Percentiles rank a stretch among this genome's conserved stretches.
Conservation (phyloP, 305 asterid species). For the Galium porrigens region DNA sequence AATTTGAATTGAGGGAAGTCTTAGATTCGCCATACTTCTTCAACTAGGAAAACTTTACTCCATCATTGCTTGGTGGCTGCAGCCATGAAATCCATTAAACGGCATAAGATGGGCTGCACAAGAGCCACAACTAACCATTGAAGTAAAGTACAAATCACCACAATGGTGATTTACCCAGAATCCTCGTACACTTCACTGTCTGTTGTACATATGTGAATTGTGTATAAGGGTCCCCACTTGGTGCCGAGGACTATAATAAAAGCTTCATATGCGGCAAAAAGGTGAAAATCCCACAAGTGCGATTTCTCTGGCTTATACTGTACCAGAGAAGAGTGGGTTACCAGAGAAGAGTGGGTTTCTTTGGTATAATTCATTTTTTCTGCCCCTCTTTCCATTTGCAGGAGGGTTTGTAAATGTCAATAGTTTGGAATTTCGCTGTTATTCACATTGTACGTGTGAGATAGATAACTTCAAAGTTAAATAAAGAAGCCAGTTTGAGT, state of each 20-base stretch:
- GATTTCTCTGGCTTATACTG: not conserved
- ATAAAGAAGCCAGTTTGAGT: not conserved
- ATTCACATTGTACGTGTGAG: slow-evolving; percentile 4
- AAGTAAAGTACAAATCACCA: not conserved
- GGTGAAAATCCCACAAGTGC: not conserved
- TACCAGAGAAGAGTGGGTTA: not conserved
- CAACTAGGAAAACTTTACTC: slow-evolving; percentile 36
- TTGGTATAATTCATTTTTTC: not conserved
- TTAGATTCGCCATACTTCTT: slow-evolving; percentile 66
- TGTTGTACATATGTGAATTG: slow-evolving; percentile 11
- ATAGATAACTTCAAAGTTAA: not conserved
- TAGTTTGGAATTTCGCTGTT: not conserved
- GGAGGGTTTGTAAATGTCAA: slow-evolving; percentile 6
- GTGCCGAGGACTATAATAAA: not conserved
- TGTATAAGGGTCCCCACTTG: not conserved
- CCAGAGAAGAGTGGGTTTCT: not conserved
- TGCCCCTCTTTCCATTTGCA: not conserved
- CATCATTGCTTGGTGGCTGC: not conserved
- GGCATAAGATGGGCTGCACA: not conserved
- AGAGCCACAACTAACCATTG: not conserved
- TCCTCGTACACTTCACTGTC: not conserved
- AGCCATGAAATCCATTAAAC: not conserved
- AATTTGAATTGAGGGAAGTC: slow-evolving; percentile 77
- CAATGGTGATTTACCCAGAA: not conserved
- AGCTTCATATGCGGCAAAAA: not conserved